These are phyloP conservation scores for Chlamydomonas sphaeroides DNA, from an alignment of 139 green algal species.

Conservation along the genomic window DNA sequence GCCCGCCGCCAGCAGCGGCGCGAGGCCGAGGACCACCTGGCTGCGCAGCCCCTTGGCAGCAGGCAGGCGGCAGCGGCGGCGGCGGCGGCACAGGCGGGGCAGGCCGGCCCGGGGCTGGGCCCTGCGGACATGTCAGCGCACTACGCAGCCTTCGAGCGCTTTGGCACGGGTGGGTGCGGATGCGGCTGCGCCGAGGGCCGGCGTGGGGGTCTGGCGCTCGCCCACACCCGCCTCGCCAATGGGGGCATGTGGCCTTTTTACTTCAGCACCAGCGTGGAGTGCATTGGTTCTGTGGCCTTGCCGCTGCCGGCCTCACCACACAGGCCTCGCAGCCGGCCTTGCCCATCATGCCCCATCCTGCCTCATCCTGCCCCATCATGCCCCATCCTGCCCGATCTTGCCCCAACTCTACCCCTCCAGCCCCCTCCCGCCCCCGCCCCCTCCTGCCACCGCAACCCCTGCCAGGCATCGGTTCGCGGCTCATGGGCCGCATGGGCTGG, in stretches of 20 bases:
- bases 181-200: too few species aligned
- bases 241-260: too few species aligned
- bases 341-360: too few species aligned
- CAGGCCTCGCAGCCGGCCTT: too few species aligned
- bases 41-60: not conserved
- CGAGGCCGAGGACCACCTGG: not conserved
- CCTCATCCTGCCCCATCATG: too few species aligned
- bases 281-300: too few species aligned
- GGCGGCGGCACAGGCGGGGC: not conserved
- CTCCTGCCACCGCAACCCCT: too few species aligned
- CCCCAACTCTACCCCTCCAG: not conserved
- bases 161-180: constrained; percentile 18
- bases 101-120: not conserved
- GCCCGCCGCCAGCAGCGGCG: constrained; percentile 32
- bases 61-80: not conserved
- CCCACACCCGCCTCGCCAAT: too few species aligned
- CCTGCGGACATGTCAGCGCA: constrained; percentile 29
- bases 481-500: constrained; percentile 61
- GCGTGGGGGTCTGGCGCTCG: too few species aligned
- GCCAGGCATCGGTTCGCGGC: constrained; percentile 50
- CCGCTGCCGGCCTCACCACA: too few species aligned
- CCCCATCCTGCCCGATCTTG: not conserved
- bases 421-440: not conserved
- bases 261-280: too few species aligned
- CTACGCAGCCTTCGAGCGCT: constrained; percentile 56